These are phyloP conservation scores for Agapanthus africanus DNA, from an alignment of 106 monocot genomes.

Conservation along the genomic window DNA sequence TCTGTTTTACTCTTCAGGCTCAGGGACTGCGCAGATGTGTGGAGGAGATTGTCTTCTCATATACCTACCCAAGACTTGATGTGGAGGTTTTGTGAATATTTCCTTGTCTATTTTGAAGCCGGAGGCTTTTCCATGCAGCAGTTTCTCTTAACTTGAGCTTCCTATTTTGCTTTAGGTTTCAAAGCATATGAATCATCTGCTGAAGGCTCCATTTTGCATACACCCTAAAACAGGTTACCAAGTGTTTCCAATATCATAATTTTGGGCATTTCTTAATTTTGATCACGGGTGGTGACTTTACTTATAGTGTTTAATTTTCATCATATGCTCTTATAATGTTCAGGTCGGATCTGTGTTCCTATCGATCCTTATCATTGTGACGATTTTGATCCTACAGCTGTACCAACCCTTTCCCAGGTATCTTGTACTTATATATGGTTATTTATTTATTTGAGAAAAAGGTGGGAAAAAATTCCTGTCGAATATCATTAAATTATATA, in stretches of 20 bases:
- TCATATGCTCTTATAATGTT: not conserved
- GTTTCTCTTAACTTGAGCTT: not conserved
- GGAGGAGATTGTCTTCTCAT: conserved; percentile 95
- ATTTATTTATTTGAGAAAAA: too few species aligned
- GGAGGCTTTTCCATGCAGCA: not conserved
- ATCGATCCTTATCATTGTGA: conserved; percentile 89
- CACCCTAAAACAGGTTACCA: conserved; percentile 91
- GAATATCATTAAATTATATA: too few species aligned
- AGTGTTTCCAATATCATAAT: not conserved
- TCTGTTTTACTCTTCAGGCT: conserved; percentile 16
- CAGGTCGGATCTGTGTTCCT: conserved; percentile 92
- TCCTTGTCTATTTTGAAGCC: not conserved
- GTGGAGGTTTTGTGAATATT: conserved; percentile 57
- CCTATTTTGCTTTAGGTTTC: conserved; percentile 47
- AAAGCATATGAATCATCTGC: conserved; percentile 93
- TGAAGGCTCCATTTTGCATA: conserved; percentile 92
- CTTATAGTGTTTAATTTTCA: not conserved
- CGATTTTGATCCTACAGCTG: conserved; percentile 71
- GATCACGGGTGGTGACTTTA: not conserved
- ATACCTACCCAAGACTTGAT: conserved; percentile 91
- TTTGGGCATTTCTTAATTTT: not conserved
- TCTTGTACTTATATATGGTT: too few species aligned
- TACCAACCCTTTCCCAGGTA: conserved; percentile 82
- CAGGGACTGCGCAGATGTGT: conserved; percentile 69
- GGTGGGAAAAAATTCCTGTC: too few species aligned